A percentile compares a stretch with the other conserved stretches of the same genome.
These are phyloP conservation scores for Citrus reticulata DNA, from an alignment of 345 rosid species.

Conservation along the genomic window DNA sequence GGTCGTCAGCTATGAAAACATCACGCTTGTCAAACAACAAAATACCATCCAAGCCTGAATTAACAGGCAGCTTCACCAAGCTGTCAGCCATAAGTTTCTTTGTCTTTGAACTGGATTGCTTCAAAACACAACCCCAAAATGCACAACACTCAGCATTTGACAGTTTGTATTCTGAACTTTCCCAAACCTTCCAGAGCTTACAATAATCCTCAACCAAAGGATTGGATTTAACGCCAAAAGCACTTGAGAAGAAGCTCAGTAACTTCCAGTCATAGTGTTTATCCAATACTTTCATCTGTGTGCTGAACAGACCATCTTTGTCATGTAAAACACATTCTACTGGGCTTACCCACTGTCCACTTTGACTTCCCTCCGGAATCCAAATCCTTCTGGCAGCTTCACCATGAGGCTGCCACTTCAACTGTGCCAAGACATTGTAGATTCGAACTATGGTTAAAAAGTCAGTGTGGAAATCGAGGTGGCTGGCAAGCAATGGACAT, in stretches of 20 bases:
- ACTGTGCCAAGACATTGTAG: slow-evolving; percentile 35
- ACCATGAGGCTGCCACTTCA: slow-evolving; percentile 32
- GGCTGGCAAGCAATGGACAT: slow-evolving; percentile 31
- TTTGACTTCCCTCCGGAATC: slow-evolving; percentile 40
- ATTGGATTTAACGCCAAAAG: slow-evolving; percentile 31
- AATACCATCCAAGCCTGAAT: slow-evolving; percentile 29
- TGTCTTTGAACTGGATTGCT: slow-evolving; percentile 15
- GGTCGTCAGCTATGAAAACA: slow-evolving; percentile 69
- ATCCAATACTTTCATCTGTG: slow-evolving; percentile 39
- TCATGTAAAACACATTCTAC: slow-evolving; percentile 47
- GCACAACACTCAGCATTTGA: slow-evolving; percentile 49
- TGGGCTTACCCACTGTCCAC: slow-evolving; percentile 49
- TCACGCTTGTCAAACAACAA: slow-evolving; percentile 33
- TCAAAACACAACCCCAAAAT: slow-evolving; percentile 50
- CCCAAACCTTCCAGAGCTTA: slow-evolving; percentile 71
- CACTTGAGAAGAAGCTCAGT: slow-evolving; percentile 36
- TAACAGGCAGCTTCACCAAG: slow-evolving; percentile 49
- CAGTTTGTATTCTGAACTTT: slow-evolving; percentile 27
- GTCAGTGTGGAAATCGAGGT: slow-evolving; percentile 39
- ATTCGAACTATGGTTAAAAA: slow-evolving; percentile 40
- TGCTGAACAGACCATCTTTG: slow-evolving; percentile 44
- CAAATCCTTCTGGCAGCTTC: slow-evolving; percentile 35
- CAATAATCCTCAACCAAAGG: slow-evolving; percentile 56
- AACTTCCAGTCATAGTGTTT: slow-evolving; percentile 32
- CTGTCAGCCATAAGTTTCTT: slow-evolving; percentile 26